These are phyloP conservation scores for Lunularia cruciata DNA, from an alignment of 225 moss, liverwort and hornwort species.

Conservation along the genomic window DNA sequence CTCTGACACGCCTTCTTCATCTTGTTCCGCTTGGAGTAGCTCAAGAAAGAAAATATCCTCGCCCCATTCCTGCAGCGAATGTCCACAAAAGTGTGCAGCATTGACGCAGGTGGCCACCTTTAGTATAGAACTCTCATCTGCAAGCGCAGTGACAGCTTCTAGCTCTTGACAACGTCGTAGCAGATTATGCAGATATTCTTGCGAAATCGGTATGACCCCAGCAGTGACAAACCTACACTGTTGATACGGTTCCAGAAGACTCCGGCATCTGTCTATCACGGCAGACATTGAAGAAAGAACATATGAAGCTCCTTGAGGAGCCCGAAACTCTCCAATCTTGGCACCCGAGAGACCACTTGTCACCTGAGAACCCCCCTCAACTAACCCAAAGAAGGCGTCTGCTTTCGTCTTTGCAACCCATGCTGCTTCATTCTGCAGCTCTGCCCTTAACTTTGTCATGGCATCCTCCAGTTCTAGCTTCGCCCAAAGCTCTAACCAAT, in stretches of 20 bases:
- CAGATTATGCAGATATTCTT: constrained; percentile 67
- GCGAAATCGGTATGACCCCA: constrained; percentile 65
- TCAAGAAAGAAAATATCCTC: constrained; percentile 87
- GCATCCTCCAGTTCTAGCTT: constrained; percentile 70
- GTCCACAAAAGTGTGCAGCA: constrained; percentile 72
- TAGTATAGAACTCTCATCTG: constrained; percentile 60
- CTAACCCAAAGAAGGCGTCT: constrained; percentile 25
- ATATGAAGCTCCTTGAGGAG: constrained; percentile 62
- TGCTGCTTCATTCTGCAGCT: constrained; percentile 60
- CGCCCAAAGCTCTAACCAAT: constrained; percentile 94
- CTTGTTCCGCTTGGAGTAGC: constrained; percentile 59
- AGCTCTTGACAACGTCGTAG: constrained; percentile 62
- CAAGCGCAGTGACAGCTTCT: constrained; percentile 65
- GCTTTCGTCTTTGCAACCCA: constrained; percentile 54
- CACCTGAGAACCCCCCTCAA: constrained; percentile 26
- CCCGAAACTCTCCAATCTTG: constrained; percentile 45
- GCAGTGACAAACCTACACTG: constrained; percentile 65
- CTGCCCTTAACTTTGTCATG: constrained; percentile 60
- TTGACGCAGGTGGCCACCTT: constrained; percentile 75
- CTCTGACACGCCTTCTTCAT: constrained; percentile 33
- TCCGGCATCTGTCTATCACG: constrained; percentile 82
- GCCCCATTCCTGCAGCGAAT: constrained; percentile 80
- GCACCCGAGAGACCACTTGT: constrained; percentile 10
- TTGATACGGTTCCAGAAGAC: constrained; percentile 60
- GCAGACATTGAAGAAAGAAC: constrained; percentile 80